Percentiles rank a stretch among this genome's conserved stretches.
Evolutionary conservation across 140 eudicot genomes (phyloP).

Genomic region (Anethum foeniculum): DNA sequence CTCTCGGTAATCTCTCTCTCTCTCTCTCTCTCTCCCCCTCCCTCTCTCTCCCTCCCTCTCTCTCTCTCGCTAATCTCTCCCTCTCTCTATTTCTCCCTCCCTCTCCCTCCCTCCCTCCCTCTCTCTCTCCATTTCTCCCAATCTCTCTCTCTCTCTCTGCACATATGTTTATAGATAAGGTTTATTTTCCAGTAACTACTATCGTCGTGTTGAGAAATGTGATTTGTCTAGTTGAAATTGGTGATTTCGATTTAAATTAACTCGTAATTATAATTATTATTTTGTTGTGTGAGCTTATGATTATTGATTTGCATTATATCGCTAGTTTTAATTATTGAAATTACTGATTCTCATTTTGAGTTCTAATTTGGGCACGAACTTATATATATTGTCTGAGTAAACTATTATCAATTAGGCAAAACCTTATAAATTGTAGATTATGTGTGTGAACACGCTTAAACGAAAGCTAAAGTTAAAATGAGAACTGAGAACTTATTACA

Average conservation of each 20-base stretch:
- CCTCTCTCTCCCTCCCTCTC: background rate
- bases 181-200: background rate
- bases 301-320: too few species aligned
- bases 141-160: background rate
- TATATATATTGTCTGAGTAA: too few species aligned
- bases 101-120: too few species aligned
- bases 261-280: too few species aligned
- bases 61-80: background rate
- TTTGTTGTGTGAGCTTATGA: too few species aligned
- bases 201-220: background rate
- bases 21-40: background rate
- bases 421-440: background rate
- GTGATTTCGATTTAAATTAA: too few species aligned
- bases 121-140: background rate
- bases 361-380: background rate
- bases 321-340: background rate
- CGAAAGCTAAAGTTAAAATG: background rate
- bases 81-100: too few species aligned
- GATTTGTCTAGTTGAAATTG: background rate
- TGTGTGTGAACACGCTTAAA: background rate
- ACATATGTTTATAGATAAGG: background rate
- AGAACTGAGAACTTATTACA: background rate
- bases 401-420: background rate
- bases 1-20: constrained; percentile 9
- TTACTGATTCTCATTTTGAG: background rate